Base-by-base conservation (phyloP, 148 eudicot genomes). In the Rhododendron molle region DNA sequence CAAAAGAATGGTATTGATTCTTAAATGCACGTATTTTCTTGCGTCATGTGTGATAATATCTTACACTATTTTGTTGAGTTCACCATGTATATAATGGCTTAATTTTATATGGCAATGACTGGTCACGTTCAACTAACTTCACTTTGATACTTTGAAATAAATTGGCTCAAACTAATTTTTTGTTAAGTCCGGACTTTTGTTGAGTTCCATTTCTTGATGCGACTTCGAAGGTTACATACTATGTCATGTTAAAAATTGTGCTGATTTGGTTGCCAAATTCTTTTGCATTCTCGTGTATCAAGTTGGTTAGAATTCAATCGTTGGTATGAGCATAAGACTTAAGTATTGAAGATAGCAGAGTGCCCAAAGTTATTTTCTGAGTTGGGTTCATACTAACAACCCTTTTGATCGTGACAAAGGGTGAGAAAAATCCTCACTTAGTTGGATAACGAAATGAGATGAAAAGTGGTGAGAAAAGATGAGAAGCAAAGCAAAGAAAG, bases 61-160 rank as follows among this genome's bases (percentile, higher is more conserved):
- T 4, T 11, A 32, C 20, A 14, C 40, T 86, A 3, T 52, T 11
- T 36, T 79, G 69, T 32, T 73, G 49, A 74, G 7, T 28, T 76
- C 76, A 82, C 34, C 23, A 3, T 50, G 3, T 40, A 77, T 81
- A 20, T 36, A 38, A 5, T 74, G 78, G 11, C 78, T 74, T 38
- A 8, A 8, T 76, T 12, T 83, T 81, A 43, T 73, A 46, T 84
- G 76, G 86, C 86, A 76, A 89, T 54, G 10, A 30, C 15, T 46
- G 52, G n/a, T 76, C 62, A 78, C 54, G 26, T 47, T 86, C 34
- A 5, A 72, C 73, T 16, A 7, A 44, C 67, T 86, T 46, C 40
- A 62, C 30, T n/a, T 83, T 79, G 71, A 46, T 20, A 7, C 43
- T 15, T 87, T 11, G 85, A 83, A 58, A 56, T 23, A 38, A 30